Evolutionary conservation across 805 yeast genomes (phyloP), one percentile per base, ranked within the genome.

Genomic region (Saccharomycopsis oosterbeekiorum): DNA sequence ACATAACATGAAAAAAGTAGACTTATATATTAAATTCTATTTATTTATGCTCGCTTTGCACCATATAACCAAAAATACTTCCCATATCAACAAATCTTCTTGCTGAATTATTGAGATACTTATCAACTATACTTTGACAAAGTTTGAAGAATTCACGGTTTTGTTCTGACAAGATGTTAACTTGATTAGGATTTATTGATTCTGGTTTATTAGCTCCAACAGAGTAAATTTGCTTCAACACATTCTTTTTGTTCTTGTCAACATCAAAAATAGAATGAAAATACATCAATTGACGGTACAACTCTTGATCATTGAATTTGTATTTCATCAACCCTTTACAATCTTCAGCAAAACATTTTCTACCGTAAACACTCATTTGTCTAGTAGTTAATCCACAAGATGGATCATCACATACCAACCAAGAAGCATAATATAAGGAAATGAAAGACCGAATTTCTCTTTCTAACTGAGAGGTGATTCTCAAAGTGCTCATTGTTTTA

Each of bases 81-180:
- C 84, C 84, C 88, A 93, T 84, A 70, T 89, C 88, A 58, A 92
- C 97, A 72, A 84, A 91, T 57, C 97, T 79, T 66, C 97, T 84
- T 4, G 96, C 97, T 74, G 93, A 88, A 64, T 88, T 88, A 58
- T 78, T 77, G 66, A 93, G 73, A 68, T 92, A 93, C 71, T 84
- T 84, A 65, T 83, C 81, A 0, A 88, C 88, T 1, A 89, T 85
- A 11, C 76, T 75, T 56, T 80, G 77, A 64, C 82, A 81, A 5
- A 73, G 67, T 17, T 72, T 80, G 67, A 91, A 86, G 21, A 81
- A 68, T 12, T 75, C 83, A 59, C 91, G 76, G 69, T 90, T 92
- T 68, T 88, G 96, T 70, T 88, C 96, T 0, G 88, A 85, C 34
- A 60, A 57, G 34, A 60, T 60, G n/a, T 56, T 36, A 40, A 53